Base-by-base conservation (phyloP, 1,284 basidiomycete genomes). In the Hymenochaete sp. region DNA sequence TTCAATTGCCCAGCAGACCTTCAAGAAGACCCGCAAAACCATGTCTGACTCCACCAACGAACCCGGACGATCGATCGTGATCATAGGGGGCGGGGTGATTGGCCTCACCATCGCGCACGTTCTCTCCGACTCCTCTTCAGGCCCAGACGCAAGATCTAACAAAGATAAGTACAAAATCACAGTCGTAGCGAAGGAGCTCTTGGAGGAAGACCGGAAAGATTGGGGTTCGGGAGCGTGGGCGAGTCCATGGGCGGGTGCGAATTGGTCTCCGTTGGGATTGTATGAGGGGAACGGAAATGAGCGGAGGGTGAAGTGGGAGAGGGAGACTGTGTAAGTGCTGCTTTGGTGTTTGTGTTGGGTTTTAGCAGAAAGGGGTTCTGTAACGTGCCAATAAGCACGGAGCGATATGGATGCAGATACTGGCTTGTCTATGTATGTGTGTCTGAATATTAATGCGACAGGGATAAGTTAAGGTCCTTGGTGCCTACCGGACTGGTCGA, bases 171-270 rank as follows among this genome's bases (percentile, higher is more conserved):
- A 73, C 57, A 66, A 62, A 21, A 67, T 85, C 21, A 75, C 71
- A 2, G 60, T 85, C 44, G 62, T 84, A 11, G 83, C 82, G 2
- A 67, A 78, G 35, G 82, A 86, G 51, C 63, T 82, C 52, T 80
- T 82, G 0, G 43, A 36, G 25, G 67, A 73, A 41, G n/a, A n/a
- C n/a, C n/a, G n/a, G n/a, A n/a, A n/a, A n/a, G 81, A 85, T 59
- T 55, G 70, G 19, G 61, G 69, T 43, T 76, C 73, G 1, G 73
- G 75, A 41, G 71, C 64, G 0, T 85, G 82, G 60, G 74, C 82
- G 0, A 74, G 70, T 48, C 82, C 83, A 0, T 86, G 83, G 75
- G 82, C 82, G 29, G 80, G 81, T 16, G 79, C 79, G 28, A 79
- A 80, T 58, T 83, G 79, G 78, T 72, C 72, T 13, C 77, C 80